A percentile compares a stretch with the other conserved stretches of the same genome.
phyloP scores from a whole-genome alignment of 495 filamentous ascomycete species.

The Neurospora sp. region DNA sequence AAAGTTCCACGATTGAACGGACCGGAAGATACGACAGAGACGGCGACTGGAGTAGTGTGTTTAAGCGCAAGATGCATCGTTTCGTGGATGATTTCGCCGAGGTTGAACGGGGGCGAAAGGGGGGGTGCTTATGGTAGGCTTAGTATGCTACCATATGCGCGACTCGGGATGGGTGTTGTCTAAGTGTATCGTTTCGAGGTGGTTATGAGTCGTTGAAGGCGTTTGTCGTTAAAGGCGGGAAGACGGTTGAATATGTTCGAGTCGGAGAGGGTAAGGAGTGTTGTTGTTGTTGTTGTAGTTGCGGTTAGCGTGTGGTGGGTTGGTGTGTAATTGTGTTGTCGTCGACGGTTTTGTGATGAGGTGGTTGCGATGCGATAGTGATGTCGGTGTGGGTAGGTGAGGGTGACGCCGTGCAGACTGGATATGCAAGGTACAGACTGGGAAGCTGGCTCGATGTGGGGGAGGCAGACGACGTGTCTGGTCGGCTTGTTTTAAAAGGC shows the following conservation, averaged over 20 bases:
- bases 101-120: slow-evolving; percentile 12
- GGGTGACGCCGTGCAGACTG: slow-evolving; percentile 7
- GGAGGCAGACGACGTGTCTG: neutral
- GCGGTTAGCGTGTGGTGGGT: neutral
- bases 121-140: slow-evolving; percentile 27
- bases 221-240: neutral
- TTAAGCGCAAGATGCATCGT: slow-evolving; percentile 43
- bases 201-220: neutral
- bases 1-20: slow-evolving; percentile 38
- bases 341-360: slow-evolving; percentile 3
- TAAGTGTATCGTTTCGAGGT: neutral
- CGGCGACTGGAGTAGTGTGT: slow-evolving; percentile 44
- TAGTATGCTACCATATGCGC: slow-evolving; percentile 23
- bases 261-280: slow-evolving; percentile 1
- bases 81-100: slow-evolving; percentile 29
- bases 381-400: neutral
- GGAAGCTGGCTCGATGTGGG: slow-evolving; percentile 9
- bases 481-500: neutral
- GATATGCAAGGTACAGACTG: slow-evolving; percentile 10
- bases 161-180: slow-evolving; percentile 5
- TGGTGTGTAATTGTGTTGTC: slow-evolving; percentile 1
- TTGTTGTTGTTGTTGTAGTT: neutral
- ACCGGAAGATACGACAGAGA: slow-evolving; percentile 46
- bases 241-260: neutral
- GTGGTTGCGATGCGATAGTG: slow-evolving; percentile 4